phyloP scores from a whole-genome alignment of 345 rosid species.

The Eucalyptus regnans region DNA sequence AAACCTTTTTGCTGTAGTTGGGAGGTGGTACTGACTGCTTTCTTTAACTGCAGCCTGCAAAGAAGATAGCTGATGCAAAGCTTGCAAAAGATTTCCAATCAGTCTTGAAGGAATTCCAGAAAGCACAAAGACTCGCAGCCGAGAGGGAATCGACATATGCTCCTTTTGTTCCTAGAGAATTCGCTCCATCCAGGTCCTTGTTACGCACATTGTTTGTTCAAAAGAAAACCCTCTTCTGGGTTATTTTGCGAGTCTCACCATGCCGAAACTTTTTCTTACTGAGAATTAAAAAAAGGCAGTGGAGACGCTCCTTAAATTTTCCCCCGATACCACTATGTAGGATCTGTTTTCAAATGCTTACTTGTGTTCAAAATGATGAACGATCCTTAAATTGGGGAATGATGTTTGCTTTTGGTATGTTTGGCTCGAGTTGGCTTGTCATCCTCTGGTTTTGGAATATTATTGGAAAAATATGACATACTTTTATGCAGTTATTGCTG shows the following conservation, averaged over 20 bases:
- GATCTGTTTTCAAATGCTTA: neutral
- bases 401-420: neutral
- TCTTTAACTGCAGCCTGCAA: conserved; percentile 25
- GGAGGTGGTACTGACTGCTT: neutral
- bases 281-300: neutral
- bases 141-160: conserved; percentile 84
- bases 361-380: neutral
- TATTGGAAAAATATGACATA: neutral
- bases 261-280: neutral
- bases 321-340: neutral
- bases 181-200: conserved; percentile 57
- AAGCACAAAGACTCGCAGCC: conserved; percentile 95
- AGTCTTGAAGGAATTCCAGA: conserved; percentile 92
- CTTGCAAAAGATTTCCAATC: conserved; percentile 98
- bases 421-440: neutral
- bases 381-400: neutral
- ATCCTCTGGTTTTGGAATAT: neutral
- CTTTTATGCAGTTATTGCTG: neutral
- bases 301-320: neutral
- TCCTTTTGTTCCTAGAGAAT: conserved; percentile 58
- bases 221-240: neutral
- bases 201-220: neutral
- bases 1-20: neutral
- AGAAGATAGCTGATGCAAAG: conserved; percentile 93
- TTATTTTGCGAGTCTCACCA: neutral